Evolutionary conservation across 495 filamentous ascomycete genomes (phyloP).

Genomic region (Penicillium samsonianum): DNA sequence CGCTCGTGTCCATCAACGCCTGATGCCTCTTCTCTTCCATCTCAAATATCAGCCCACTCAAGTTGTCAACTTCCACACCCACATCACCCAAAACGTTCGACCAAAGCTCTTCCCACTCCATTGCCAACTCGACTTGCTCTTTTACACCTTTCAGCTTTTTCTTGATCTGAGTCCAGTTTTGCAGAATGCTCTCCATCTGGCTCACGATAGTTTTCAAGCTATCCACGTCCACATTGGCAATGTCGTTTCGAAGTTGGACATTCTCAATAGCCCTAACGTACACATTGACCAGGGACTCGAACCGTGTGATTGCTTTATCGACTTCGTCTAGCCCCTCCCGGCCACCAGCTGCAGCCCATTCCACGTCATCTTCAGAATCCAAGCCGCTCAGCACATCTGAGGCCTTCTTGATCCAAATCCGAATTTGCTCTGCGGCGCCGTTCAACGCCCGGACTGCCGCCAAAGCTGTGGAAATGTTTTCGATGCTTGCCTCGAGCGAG

Average conservation of each 20-base stretch:
- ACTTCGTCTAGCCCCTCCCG: constrained; percentile 87
- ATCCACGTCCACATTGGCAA: constrained; percentile 63
- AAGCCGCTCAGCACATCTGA: constrained; percentile 80
- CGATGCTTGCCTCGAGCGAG: constrained; percentile 75
- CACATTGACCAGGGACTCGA: constrained; percentile 82
- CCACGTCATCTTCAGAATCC: constrained; percentile 92
- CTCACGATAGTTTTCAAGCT: constrained; percentile 70
- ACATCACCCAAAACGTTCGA: constrained; percentile 91
- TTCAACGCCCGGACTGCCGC: constrained; percentile 75
- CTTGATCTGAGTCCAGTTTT: constrained; percentile 82
- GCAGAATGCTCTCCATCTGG: constrained; percentile 83
- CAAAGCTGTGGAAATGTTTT: constrained; percentile 76
- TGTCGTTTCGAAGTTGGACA: constrained; percentile 78
- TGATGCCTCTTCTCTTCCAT: constrained; percentile 93
- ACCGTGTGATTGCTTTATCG: constrained; percentile 79
- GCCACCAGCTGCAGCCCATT: constrained; percentile 93
- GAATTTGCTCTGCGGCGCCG: constrained; percentile 84
- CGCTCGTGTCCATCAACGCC: constrained; percentile 58
- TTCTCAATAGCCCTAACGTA: constrained; percentile 91
- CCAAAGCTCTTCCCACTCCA: constrained; percentile 99
- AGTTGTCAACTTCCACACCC: constrained; percentile 80
- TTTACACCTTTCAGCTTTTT: constrained; percentile 74
- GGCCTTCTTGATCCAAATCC: constrained; percentile 87
- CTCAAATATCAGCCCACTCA: constrained; percentile 83
- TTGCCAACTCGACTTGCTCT: constrained; percentile 87